Conservation (phyloP, 768 basidiomycete species). For the Mycena chlorophos region DNA sequence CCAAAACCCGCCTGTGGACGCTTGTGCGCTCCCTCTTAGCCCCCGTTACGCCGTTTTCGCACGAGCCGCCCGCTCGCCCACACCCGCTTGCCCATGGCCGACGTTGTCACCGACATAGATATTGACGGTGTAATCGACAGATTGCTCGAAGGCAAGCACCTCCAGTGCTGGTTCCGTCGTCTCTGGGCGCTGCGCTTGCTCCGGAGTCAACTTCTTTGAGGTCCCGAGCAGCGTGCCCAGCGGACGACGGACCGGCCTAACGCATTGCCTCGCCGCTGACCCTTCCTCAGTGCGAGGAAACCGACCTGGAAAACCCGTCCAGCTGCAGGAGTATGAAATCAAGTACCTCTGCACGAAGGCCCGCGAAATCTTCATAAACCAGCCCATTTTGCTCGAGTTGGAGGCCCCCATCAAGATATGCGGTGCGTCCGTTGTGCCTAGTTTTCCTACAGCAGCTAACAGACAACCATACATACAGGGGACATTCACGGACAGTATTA, state of each 20-base stretch:
- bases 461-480: slow-evolving; percentile 48
- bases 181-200: background rate
- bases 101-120: background rate
- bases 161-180: background rate
- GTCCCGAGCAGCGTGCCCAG: background rate
- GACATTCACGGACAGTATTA: slow-evolving; percentile 99
- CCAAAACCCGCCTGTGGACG: slow-evolving; percentile 50
- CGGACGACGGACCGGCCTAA: background rate
- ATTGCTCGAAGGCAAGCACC: background rate
- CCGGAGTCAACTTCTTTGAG: slow-evolving; percentile 9
- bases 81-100: slow-evolving; percentile 11
- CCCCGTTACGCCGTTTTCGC: background rate
- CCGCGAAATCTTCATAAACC: slow-evolving; percentile 98
- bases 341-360: slow-evolving; percentile 99
- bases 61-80: slow-evolving; percentile 36
- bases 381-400: slow-evolving; percentile 95
- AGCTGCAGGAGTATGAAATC: slow-evolving; percentile 98
- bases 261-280: background rate
- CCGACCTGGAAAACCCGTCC: slow-evolving; percentile 97
- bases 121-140: background rate
- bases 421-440: slow-evolving; percentile 55
- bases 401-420: slow-evolving; percentile 99
- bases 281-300: slow-evolving; percentile 83
- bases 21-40: no score
- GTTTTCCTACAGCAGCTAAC: background rate